Evolutionary conservation across 164 flowering plant genomes (phyloP).

Genomic region (Platanus orientalis): DNA sequence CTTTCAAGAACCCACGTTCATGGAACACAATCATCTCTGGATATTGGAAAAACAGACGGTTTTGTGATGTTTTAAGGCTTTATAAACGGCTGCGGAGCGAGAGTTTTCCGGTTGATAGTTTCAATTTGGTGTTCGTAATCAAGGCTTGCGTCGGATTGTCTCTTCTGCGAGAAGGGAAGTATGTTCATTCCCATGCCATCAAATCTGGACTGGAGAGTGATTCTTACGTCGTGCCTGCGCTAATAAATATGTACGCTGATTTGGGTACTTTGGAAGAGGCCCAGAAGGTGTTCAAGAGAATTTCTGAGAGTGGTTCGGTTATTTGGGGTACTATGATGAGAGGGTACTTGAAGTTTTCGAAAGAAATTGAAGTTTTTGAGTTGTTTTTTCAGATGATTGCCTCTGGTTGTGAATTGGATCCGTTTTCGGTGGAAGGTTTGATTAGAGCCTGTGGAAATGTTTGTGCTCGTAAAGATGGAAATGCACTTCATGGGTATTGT

Average conservation of each 20-base stretch:
- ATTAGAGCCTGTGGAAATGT: slow-evolving; percentile 18
- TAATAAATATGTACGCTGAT: slow-evolving; percentile 12
- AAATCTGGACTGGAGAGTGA: slow-evolving; percentile 14
- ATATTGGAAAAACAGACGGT: slow-evolving; percentile 6
- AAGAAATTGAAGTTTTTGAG: slow-evolving; percentile 16
- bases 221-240: slow-evolving; percentile 14
- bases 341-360: slow-evolving; percentile 16
- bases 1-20: slow-evolving; percentile 12
- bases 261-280: slow-evolving; percentile 15
- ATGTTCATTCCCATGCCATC: slow-evolving; percentile 13
- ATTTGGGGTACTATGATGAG: slow-evolving; percentile 17
- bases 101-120: slow-evolving; percentile 12
- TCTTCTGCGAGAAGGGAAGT: slow-evolving; percentile 7
- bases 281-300: slow-evolving; percentile 12
- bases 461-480: slow-evolving; percentile 17
- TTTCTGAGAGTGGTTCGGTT: slow-evolving; percentile 8
- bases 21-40: slow-evolving; percentile 26
- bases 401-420: slow-evolving; percentile 13
- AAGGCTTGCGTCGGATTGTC: slow-evolving; percentile 13
- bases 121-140: slow-evolving; percentile 16
- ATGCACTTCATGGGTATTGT: slow-evolving; percentile 21
- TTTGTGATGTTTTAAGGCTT: slow-evolving; percentile 8
- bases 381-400: slow-evolving; percentile 10
- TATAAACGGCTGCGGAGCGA: slow-evolving; percentile 10
- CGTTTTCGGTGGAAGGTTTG: slow-evolving; percentile 8